Evolutionary conservation across 371 early-diverging fungal species (phyloP), one percentile per base, ranked within the genome.

Genomic region (Lichtheimia corymbifera): DNA sequence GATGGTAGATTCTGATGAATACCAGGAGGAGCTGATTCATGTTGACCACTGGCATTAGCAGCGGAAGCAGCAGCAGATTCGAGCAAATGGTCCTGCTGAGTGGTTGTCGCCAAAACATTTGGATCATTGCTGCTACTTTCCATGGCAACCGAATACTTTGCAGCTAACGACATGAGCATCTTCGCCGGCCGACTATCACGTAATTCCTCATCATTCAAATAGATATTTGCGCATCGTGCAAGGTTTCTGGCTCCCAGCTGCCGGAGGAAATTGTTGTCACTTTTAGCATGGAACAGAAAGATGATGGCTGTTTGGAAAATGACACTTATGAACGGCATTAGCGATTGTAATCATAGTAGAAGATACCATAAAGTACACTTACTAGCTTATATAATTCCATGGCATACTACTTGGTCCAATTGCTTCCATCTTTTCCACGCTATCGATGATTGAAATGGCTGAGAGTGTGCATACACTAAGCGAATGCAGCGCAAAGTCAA

Each of bases 261-360:
- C 2, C 55, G 60, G 7, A 71, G 18, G 18, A 40, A 53, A 3
- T 51, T 45, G 17, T 73, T 74, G 17, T 70, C 68, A 11, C 73
- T 67, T 55, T 70, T 73, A 14, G 76, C 68, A 11, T 35, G 35
- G 44, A 73, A 71, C 18, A 78, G 55, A 57, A 78, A 74, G 27
- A 78, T 67, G 44, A 74, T 73, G 20, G 75, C 71, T 20, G 75
- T 70, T 59, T 78, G 78, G 43, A 74, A 74, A 12, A 68, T 59
- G 18, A 71, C 51, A 44, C 77, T 76, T 50, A 22, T 24, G 18
- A 55, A 30, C 15, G 14, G 14, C 35, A 40, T 13, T 18, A 24
- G 22, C n/a, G 22, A 47, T 17, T 40, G 28, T 4, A 53, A 24
- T 14, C 12, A n/a, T 43, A 27, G 41, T 15, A 41, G 12, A 50